Percentiles rank a stretch among this genome's conserved stretches.
Evolutionary conservation across 1,284 basidiomycete species (phyloP).

Genomic region (Ceratobasidium sp.): DNA sequence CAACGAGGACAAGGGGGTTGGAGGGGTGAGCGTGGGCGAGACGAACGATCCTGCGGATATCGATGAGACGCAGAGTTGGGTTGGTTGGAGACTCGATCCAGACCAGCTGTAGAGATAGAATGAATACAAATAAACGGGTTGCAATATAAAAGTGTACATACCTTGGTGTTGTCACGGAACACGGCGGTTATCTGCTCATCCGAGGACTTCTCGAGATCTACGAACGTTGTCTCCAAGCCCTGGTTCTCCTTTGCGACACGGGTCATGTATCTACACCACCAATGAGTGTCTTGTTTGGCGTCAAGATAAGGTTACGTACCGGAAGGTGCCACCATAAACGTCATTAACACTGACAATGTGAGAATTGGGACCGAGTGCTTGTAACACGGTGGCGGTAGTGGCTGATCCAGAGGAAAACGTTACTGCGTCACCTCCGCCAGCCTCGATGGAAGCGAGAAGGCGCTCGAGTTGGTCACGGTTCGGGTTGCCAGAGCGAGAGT

Average conservation of each 20-base stretch:
- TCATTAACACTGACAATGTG: constrained; percentile 91
- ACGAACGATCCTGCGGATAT: constrained; percentile 72
- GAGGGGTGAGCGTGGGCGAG: constrained; percentile 68
- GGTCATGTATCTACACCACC: constrained; percentile 61
- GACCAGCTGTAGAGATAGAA: constrained; percentile 70
- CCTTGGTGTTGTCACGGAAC: constrained; percentile 84
- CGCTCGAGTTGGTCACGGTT: constrained; percentile 83
- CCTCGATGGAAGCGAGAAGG: constrained; percentile 76
- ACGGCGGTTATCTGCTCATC: constrained; percentile 73
- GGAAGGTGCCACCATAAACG: constrained; percentile 92
- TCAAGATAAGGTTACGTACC: constrained; percentile 61
- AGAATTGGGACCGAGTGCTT: constrained; percentile 75
- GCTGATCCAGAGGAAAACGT: no score
- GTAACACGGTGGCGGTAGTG: constrained; percentile 86
- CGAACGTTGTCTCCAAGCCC: constrained; percentile 80
- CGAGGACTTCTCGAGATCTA: constrained; percentile 81
- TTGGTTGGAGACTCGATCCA: constrained; percentile 98
- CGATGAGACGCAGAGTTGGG: constrained; percentile 89
- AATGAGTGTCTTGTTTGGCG: constrained; percentile 16
- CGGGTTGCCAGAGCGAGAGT: constrained; percentile 90
- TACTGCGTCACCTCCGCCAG: constrained; percentile 75
- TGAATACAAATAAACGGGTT: constrained; percentile 14
- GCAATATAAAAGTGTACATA: constrained; percentile 51
- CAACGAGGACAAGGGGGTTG: constrained; percentile 81
- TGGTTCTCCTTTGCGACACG: constrained; percentile 79